Base-by-base conservation (phyloP, 805 yeast species). In the Blastobotrys terrestris region DNA sequence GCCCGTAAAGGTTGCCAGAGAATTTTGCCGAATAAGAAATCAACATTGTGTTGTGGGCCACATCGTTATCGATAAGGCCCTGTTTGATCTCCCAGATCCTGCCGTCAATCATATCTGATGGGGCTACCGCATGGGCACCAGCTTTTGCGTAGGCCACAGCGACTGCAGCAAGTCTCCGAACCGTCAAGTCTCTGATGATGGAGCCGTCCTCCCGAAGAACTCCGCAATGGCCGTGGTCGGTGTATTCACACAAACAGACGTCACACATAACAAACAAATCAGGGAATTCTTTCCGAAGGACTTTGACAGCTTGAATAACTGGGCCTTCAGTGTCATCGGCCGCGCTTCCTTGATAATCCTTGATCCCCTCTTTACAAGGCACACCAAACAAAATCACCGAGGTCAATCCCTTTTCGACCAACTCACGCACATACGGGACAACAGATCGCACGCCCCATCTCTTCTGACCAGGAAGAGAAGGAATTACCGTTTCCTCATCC, bases 161-260 rank as follows among this genome's bases (percentile, higher is more conserved):
- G 19, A 94, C 97, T 2, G 92, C 91, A 2, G 96, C 97, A 46
- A 94, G 77, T 67, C 99, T 79, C 59, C 81, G 76, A 8, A 87
- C 95, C 13, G 92, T 80, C 50, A 71, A 67, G 51, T 82, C 86
- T 52, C 96, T 78, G 66, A 86, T 84, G 62, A 94, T 79, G 7
- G 87, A 65, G 5, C 98, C 97, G 66, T 90, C 97, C 53, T 87
- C 95, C 56, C 84, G 77, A 50, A 94, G 75, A 14, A 90, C 77
- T 42, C 99, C 99, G 72, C 99, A 94, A 68, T 94, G 99, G n/a
- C 99, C 99, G 64, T 94, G 98, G 52, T 84, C 78, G 6, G 99
- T 94, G 70, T 89, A 94, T 71, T 94, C 99, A 74, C 99, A 94
- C 50, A 94, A 73, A 70, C 99, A 94, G 21, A 92, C 97, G 66